phyloP scores from a whole-genome alignment of 1,139 yeast genomes.

The Geotrichum histeridarum region DNA sequence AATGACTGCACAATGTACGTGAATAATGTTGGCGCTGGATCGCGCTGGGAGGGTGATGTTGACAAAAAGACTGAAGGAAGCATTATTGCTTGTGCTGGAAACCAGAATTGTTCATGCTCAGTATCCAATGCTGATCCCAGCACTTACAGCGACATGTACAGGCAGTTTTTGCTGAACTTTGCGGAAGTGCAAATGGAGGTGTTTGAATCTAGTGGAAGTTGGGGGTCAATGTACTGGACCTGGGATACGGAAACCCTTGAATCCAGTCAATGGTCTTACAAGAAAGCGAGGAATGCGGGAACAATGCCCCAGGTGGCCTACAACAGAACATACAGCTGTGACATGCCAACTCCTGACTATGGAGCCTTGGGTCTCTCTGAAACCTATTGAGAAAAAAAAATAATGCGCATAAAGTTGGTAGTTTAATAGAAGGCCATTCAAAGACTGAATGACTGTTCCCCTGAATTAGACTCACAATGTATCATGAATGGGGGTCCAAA shows the following conservation, averaged over 20 bases:
- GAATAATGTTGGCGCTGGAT: slow-evolving; percentile 80
- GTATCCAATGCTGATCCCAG: slow-evolving; percentile 30
- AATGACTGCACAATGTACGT: slow-evolving; percentile 85
- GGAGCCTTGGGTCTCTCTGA: slow-evolving; percentile 32
- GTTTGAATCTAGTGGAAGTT: slow-evolving; percentile 31
- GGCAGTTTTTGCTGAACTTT: slow-evolving; percentile 30
- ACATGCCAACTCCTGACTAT: slow-evolving; percentile 28
- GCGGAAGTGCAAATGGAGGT: slow-evolving; percentile 37
- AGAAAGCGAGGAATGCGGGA: slow-evolving; percentile 32
- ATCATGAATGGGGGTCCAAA: background rate
- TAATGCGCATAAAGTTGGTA: background rate
- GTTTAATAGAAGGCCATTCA: too few relatives aligned
- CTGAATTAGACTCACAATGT: background rate
- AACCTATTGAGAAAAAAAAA: slow-evolving; percentile 3
- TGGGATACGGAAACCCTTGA: slow-evolving; percentile 36
- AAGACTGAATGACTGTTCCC: too few relatives aligned
- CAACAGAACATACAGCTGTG: slow-evolving; percentile 30
- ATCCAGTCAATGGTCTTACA: slow-evolving; percentile 38
- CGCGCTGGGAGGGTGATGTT: slow-evolving; percentile 64
- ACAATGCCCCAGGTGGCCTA: slow-evolving; percentile 33
- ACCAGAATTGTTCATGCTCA: slow-evolving; percentile 31
- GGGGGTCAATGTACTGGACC: slow-evolving; percentile 39
- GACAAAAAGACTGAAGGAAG: background rate
- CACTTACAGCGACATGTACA: slow-evolving; percentile 30
- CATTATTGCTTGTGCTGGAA: slow-evolving; percentile 10